Evolutionary conservation across 2,329 filamentous ascomycete species (phyloP).

Genomic region (Hypoxylon sp.): DNA sequence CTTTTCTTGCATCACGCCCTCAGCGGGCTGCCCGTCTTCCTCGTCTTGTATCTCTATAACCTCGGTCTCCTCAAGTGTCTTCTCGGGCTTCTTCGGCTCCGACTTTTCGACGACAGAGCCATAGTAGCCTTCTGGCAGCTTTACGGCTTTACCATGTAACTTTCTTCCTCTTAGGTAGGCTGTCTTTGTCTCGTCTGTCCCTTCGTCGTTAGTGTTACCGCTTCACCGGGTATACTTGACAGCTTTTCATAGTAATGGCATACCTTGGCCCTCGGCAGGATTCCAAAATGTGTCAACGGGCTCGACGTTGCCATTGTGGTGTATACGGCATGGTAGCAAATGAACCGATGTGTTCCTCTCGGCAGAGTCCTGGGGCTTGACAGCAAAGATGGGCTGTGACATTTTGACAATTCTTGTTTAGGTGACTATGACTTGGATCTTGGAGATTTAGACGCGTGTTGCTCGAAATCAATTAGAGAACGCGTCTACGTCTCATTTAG

Average conservation of each 20-base stretch:
- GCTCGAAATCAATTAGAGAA: constrained; percentile 21
- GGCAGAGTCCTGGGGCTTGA: constrained; percentile 29
- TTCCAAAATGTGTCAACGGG: constrained; percentile 74
- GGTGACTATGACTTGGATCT: neutral
- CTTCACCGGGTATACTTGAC: neutral
- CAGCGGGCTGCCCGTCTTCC: constrained; percentile 55
- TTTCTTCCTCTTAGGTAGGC: constrained; percentile 83
- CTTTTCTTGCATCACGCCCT: constrained; percentile 67
- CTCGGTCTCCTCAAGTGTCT: constrained; percentile 38
- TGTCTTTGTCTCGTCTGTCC: constrained; percentile 58
- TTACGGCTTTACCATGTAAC: constrained; percentile 71
- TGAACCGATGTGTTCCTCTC: constrained; percentile 50
- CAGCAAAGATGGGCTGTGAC: constrained; percentile 41
- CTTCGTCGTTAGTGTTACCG: constrained; percentile 9
- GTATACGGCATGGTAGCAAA: constrained; percentile 80
- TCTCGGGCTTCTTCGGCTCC: constrained; percentile 46
- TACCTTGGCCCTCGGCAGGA: constrained; percentile 59
- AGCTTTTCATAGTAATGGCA: constrained; percentile 40
- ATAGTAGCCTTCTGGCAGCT: constrained; percentile 75
- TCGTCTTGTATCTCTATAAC: constrained; percentile 55
- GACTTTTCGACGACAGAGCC: constrained; percentile 66
- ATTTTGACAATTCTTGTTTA: constrained; percentile 29
- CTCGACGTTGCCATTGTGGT: constrained; percentile 77
- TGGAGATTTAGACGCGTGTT: constrained; percentile 8
- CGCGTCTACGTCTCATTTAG: neutral